phyloP scores from a whole-genome alignment of 768 basidiomycete species.

The Termitomyces titanicus region DNA sequence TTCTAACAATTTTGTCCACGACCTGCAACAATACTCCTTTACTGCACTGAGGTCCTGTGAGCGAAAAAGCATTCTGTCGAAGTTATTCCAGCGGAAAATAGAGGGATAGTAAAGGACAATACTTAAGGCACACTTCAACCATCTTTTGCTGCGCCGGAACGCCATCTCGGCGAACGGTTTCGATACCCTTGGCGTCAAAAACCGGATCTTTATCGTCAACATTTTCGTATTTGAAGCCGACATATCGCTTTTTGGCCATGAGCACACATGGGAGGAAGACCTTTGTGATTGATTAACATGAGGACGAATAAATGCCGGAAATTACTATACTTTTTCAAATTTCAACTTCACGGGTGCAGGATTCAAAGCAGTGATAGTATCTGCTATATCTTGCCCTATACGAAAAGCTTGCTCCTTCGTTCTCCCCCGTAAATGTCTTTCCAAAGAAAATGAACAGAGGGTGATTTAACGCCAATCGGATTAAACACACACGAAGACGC shows the following conservation, averaged over 20 bases:
- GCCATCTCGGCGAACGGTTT: slow-evolving; percentile 92
- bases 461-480: background rate
- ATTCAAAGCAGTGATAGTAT: slow-evolving; percentile 80
- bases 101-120: slow-evolving; percentile 13
- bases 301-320: background rate
- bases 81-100: background rate
- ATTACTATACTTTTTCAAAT: slow-evolving; percentile 86
- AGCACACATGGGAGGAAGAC: slow-evolving; percentile 93
- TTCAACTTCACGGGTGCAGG: slow-evolving; percentile 93
- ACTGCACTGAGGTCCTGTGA: slow-evolving; percentile 85
- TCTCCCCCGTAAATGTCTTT: slow-evolving; percentile 75
- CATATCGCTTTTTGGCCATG: slow-evolving; percentile 98
- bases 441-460: background rate
- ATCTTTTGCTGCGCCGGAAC: slow-evolving; percentile 90
- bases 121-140: slow-evolving; percentile 89
- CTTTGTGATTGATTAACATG: slow-evolving; percentile 35
- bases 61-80: slow-evolving; percentile 78
- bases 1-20: slow-evolving; percentile 83
- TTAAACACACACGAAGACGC: slow-evolving; percentile 69
- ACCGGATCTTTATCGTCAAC: slow-evolving; percentile 72
- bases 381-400: slow-evolving; percentile 91
- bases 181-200: slow-evolving; percentile 98
- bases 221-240: slow-evolving; percentile 92
- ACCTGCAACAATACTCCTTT: slow-evolving; percentile 81
- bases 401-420: slow-evolving; percentile 92